Evolutionary conservation across 768 basidiomycete genomes (phyloP).

Genomic region (Hypholoma sublateritium): DNA sequence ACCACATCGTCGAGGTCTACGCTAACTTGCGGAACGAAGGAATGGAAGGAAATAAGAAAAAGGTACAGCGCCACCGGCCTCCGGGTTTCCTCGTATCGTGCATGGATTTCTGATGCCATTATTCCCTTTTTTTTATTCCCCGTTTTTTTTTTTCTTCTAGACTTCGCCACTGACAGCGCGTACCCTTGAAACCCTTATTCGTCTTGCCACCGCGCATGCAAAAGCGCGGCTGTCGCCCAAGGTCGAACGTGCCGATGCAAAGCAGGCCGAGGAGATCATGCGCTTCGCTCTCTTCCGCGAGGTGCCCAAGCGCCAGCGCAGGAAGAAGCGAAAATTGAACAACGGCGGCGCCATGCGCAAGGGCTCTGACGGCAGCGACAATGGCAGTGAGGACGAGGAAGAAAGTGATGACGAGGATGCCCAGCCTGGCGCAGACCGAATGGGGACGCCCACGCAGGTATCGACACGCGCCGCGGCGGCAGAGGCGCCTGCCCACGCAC

Average conservation of each 20-base stretch:
- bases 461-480: slow-evolving; percentile 20
- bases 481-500: slow-evolving; percentile 29
- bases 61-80: slow-evolving; percentile 43
- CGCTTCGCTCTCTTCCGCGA: slow-evolving; percentile 98
- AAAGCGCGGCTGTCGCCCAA: slow-evolving; percentile 88
- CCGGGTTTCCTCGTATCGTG: not conserved
- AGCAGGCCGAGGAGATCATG: slow-evolving; percentile 91
- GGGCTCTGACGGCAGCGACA: slow-evolving; percentile 42
- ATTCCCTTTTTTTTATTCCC: not conserved
- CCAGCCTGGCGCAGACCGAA: slow-evolving; percentile 40
- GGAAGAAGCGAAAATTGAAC: slow-evolving; percentile 88
- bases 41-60: slow-evolving; percentile 85
- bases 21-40: slow-evolving; percentile 90
- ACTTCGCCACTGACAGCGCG: slow-evolving; percentile 97
- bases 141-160: slow-evolving; percentile 40
- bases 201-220: slow-evolving; percentile 96
- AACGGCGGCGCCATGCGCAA: slow-evolving; percentile 55
- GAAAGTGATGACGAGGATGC: slow-evolving; percentile 39
- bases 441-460: slow-evolving; percentile 43
- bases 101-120: not conserved
- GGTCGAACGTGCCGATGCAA: slow-evolving; percentile 84
- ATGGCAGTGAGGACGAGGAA: slow-evolving; percentile 41
- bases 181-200: slow-evolving; percentile 97
- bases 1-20: slow-evolving; percentile 92
- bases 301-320: slow-evolving; percentile 77